Evolutionary conservation across 768 basidiomycete genomes (phyloP).

Genomic region (Panellus pusillus): DNA sequence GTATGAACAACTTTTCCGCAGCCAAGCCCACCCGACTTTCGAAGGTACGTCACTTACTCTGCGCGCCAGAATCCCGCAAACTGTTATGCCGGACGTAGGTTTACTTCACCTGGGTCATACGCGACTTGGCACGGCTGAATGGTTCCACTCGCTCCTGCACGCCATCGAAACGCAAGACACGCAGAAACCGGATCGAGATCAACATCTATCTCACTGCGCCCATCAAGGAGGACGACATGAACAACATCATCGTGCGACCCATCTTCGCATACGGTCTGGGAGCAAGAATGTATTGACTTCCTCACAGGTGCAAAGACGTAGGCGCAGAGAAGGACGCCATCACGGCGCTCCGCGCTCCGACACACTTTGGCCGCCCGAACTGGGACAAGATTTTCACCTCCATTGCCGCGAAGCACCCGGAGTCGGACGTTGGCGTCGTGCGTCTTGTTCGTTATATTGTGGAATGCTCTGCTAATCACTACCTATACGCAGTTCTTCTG

Average conservation of each 20-base stretch:
- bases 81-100: slow-evolving; percentile 37
- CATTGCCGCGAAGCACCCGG: slow-evolving; percentile 79
- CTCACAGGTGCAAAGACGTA: slow-evolving; percentile 75
- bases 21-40: slow-evolving; percentile 80
- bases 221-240: slow-evolving; percentile 92
- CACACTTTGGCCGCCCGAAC: slow-evolving; percentile 91
- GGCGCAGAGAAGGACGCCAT: slow-evolving; percentile 93
- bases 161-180: slow-evolving; percentile 93
- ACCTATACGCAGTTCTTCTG: slow-evolving; percentile 70
- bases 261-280: neutral
- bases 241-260: slow-evolving; percentile 77
- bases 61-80: neutral
- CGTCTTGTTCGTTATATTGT: slow-evolving; percentile 5
- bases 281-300: neutral
- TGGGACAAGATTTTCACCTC: slow-evolving; percentile 75
- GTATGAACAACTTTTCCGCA: slow-evolving; percentile 84
- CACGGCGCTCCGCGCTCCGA: slow-evolving; percentile 85
- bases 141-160: slow-evolving; percentile 93
- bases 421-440: slow-evolving; percentile 90
- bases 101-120: slow-evolving; percentile 95
- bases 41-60: slow-evolving; percentile 51
- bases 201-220: slow-evolving; percentile 91
- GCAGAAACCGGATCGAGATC: slow-evolving; percentile 85
- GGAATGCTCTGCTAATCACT: neutral
- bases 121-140: slow-evolving; percentile 86